These are phyloP conservation scores for Apiospora phragmitis DNA, from an alignment of 2,329 filamentous ascomycete species.

Conservation along the genomic window DNA sequence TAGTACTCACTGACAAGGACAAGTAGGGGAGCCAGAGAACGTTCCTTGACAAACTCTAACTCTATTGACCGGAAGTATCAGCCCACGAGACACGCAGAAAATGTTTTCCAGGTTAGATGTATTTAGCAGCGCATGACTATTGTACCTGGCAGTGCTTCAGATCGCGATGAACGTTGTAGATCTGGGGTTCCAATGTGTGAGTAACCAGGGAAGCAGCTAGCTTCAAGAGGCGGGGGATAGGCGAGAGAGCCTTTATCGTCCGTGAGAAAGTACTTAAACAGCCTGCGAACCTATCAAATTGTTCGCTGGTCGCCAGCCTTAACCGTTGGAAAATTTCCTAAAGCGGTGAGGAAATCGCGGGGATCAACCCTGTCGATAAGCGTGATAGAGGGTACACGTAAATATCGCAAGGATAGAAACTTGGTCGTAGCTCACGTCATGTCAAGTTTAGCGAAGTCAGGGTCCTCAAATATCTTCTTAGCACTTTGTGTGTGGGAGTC, in stretches of 20 bases:
- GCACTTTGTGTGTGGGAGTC: not conserved
- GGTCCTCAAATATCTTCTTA: not conserved
- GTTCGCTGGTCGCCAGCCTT: not conserved
- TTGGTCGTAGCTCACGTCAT: constrained; percentile 3
- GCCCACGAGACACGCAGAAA: not conserved
- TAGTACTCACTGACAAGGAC: not conserved
- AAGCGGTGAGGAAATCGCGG: not conserved
- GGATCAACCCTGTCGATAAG: constrained; percentile 5
- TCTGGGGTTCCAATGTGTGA: not conserved
- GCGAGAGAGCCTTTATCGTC: not conserved
- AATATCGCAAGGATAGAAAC: not conserved
- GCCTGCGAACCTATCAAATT: not conserved
- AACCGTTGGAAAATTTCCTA: constrained; percentile 7
- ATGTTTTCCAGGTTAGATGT: not conserved
- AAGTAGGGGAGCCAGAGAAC: not conserved
- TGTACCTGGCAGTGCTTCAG: not conserved
- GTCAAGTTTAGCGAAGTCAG: not conserved
- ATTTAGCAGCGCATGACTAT: not conserved
- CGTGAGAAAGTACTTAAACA: not conserved
- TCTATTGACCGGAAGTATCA: not conserved
- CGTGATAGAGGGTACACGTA: not conserved
- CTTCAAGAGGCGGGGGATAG: not conserved
- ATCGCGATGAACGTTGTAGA: constrained; percentile 1
- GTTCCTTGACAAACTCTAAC: not conserved
- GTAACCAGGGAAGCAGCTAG: not conserved